Evolutionary conservation across 805 yeast genomes (phyloP), one percentile per base, ranked within the genome.

Genomic region (Sugiyamaella marilandica): DNA sequence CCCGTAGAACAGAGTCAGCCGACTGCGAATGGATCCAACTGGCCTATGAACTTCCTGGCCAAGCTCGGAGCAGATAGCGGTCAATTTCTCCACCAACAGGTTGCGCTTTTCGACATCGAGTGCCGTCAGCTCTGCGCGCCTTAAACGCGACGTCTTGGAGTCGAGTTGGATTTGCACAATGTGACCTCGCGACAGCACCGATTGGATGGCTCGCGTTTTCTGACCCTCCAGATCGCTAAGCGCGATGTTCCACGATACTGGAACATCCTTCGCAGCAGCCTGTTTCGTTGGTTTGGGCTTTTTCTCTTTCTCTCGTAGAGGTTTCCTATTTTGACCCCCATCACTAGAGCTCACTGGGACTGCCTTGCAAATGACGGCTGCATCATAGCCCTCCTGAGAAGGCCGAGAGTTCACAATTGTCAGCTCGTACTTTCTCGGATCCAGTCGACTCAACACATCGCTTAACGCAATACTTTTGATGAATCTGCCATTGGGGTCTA

Each of bases 211-310:
- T 26, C 52, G 56, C 21, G 58, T 50, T 45, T 68, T 68, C 52
- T 66, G 71, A 8, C 64, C 60, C 14, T 58, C 57, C 1, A 68
- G 57, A 50, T 68, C 72, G 43, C 62, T 55, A 13, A 51, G 53
- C 8, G 67, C 65, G 31, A 68, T 67, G 9, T 57, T 57, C 72
- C 72, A 68, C 3, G 69, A 62, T 1, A 68, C 49, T 1, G 60
- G 58, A 1, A 66, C 57, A 13, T 50, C 51, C 19, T 66, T 67
- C 18, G 32, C 47, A 9, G 21, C 49, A 24, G 55, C 37, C 5
- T 54, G 45, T 48, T 50, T 52, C 16, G 45, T 19, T n/a, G 46
- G 24, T 44, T 55, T 50, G 39, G 49, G 44, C 31, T 45, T 45
- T 11, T 21, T 7, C 11, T 41, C 49, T 11, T 21, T 7, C 29